Conservation (phyloP, 2,329 filamentous ascomycete genomes). For the Blastomyces gilchristii region DNA sequence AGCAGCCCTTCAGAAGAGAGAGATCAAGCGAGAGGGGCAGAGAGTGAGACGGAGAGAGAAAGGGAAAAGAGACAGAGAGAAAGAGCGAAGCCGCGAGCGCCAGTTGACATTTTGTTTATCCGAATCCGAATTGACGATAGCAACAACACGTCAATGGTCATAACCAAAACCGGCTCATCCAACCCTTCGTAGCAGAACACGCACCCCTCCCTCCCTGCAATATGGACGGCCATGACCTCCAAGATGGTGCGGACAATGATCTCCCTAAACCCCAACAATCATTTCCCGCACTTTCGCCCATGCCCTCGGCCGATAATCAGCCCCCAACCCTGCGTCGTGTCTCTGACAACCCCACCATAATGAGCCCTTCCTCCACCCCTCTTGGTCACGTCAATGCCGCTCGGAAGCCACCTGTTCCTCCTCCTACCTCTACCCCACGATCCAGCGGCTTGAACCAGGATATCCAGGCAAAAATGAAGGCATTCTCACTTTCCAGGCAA, state of each 20-base stretch:
- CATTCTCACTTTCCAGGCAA: slow-evolving; percentile 54
- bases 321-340: slow-evolving; percentile 22
- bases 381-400: slow-evolving; percentile 65
- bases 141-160: not conserved
- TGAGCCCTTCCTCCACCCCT: slow-evolving; percentile 77
- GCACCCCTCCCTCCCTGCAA: not conserved
- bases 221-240: slow-evolving; percentile 1
- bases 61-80: not conserved
- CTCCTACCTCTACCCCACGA: slow-evolving; percentile 36
- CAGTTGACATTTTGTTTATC: not conserved
- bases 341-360: slow-evolving; percentile 29
- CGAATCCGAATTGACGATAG: not conserved
- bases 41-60: not conserved
- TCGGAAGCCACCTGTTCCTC: slow-evolving; percentile 43
- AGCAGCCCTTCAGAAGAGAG: not conserved
- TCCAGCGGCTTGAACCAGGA: slow-evolving; percentile 50
- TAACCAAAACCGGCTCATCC: not conserved
- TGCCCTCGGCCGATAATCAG: slow-evolving; percentile 14
- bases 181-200: not conserved
- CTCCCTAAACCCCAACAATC: not conserved
- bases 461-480: slow-evolving; percentile 59
- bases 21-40: not conserved
- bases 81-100: not conserved
- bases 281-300: slow-evolving; percentile 7
- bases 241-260: not conserved